Conservation (phyloP, 495 filamentous ascomycete genomes). For the Aspergillus panamensis region DNA sequence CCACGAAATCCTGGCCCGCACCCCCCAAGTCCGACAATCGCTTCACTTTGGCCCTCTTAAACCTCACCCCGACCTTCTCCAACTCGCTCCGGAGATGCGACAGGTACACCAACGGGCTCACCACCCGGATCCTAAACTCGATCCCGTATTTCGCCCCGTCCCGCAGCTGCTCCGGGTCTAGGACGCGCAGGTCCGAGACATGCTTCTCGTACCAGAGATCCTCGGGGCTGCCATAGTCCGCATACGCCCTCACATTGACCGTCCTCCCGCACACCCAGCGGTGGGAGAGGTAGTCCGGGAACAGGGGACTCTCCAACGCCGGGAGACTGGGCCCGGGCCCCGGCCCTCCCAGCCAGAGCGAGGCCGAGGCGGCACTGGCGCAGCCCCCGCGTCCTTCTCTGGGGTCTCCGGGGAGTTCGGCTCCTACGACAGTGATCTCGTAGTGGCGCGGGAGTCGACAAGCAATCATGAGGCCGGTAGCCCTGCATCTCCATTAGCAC, state of each 20-base stretch:
- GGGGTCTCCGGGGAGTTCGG: not conserved
- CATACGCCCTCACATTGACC: not conserved
- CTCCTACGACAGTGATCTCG: not conserved
- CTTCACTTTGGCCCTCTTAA: not conserved
- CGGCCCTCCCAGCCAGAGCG: not conserved
- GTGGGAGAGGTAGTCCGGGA: not conserved
- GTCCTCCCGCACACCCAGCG: not conserved
- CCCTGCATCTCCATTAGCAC: not conserved
- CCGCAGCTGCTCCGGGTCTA: not conserved
- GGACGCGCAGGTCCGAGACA: not conserved
- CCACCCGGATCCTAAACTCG: not conserved
- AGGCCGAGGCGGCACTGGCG: not conserved
- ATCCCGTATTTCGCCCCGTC: not conserved
- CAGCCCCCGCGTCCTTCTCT: not conserved
- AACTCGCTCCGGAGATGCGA: not conserved
- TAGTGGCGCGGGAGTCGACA: not conserved
- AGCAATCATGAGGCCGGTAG: not conserved
- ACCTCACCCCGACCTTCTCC: not conserved
- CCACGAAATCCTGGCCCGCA: not conserved
- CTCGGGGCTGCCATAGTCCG: not conserved
- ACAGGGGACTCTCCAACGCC: not conserved
- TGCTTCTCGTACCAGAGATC: not conserved
- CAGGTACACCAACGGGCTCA: not conserved
- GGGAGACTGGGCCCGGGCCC: not conserved
- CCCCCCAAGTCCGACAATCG: not conserved